A percentile compares a stretch with the other conserved stretches of the same genome.
phyloP scores from a whole-genome alignment of 177 flowering plant species.

The Vitis hybrid region DNA sequence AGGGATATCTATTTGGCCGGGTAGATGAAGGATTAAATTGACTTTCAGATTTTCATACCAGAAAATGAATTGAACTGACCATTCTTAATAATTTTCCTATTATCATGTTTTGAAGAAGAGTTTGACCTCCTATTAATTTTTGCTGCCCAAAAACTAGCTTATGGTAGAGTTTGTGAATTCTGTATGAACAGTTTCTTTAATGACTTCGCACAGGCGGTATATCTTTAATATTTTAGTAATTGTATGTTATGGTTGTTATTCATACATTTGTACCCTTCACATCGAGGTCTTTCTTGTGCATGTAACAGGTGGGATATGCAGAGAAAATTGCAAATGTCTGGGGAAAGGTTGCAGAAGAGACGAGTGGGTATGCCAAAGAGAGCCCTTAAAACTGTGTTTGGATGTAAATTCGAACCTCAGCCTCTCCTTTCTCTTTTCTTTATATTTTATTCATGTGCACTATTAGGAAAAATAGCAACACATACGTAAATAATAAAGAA shows the following conservation, averaged over 20 bases:
- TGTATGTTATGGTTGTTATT: background rate
- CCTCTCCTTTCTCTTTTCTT: conserved; percentile 5
- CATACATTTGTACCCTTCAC: background rate
- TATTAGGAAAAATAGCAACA: conserved; percentile 5
- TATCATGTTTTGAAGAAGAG: no score
- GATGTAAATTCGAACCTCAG: conserved; percentile 27
- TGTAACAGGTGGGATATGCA: conserved; percentile 65
- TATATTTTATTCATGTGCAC: background rate
- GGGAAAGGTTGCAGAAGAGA: conserved; percentile 82
- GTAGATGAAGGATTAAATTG: no score
- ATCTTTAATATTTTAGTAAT: background rate
- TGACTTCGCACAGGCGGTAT: background rate
- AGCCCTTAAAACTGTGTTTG: conserved; percentile 28
- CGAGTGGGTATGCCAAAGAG: conserved; percentile 55
- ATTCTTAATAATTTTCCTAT: no score
- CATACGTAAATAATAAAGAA: conserved; percentile 1
- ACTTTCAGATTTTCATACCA: no score
- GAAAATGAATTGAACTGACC: no score
- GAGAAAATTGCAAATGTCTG: conserved; percentile 84
- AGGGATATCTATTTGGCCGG: no score
- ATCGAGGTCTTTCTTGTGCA: background rate
- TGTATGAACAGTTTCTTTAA: background rate
- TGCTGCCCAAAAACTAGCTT: no score
- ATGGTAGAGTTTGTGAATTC: background rate
- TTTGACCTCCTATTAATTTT: no score